Percentiles rank a stretch among this genome's conserved stretches.
These are phyloP conservation scores for Sporothrix brasiliensis DNA, from an alignment of 2,329 filamentous ascomycete genomes.

Conservation along the genomic window DNA sequence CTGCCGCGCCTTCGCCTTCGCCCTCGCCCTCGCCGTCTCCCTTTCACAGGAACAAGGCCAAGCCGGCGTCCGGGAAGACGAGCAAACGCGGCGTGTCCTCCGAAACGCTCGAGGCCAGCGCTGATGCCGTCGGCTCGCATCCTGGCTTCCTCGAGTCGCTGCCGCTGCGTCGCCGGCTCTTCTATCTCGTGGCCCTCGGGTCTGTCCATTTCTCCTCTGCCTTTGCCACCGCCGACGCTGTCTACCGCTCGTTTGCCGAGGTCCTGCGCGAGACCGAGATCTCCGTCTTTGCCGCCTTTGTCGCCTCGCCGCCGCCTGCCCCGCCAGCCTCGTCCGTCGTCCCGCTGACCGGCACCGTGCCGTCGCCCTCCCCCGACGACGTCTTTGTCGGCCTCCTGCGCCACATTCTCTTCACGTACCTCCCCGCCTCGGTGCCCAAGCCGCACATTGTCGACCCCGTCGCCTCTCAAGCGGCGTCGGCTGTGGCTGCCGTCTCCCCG, in stretches of 20 bases:
- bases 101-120: neutral
- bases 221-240: conserved; percentile 50
- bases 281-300: conserved; percentile 60
- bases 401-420: conserved; percentile 49
- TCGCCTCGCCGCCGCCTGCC: conserved; percentile 34
- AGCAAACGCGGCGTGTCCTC: neutral
- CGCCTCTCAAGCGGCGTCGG: conserved; percentile 43
- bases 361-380: conserved; percentile 35
- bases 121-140: conserved; percentile 41
- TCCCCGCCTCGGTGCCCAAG: conserved; percentile 49
- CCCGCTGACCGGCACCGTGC: neutral
- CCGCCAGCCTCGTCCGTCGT: neutral
- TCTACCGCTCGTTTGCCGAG: conserved; percentile 63
- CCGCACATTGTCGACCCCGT: conserved; percentile 48
- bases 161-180: conserved; percentile 63
- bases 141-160: conserved; percentile 54
- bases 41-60: neutral
- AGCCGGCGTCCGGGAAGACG: neutral
- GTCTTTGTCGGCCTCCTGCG: conserved; percentile 52
- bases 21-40: neutral
- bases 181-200: conserved; percentile 58
- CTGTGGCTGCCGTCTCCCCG: conserved; percentile 44
- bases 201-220: conserved; percentile 51
- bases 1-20: conserved; percentile 35
- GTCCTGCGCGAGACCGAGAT: conserved; percentile 61